Base-by-base conservation (phyloP, 129 eudicot species). In the Helichrysum umbraculigerum region DNA sequence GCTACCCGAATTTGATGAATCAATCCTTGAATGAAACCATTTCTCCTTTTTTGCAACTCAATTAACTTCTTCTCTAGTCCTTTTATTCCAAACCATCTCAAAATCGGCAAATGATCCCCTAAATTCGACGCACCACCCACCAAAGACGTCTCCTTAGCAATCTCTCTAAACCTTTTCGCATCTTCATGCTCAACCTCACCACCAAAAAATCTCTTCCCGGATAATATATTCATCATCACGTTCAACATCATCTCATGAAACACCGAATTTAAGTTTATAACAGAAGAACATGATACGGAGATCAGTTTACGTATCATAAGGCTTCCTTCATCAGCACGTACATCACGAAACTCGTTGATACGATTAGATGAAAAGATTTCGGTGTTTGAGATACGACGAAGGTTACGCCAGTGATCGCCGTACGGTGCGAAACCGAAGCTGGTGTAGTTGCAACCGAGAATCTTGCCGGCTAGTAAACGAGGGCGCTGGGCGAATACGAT, bases 401-500 rank as follows among this genome's bases (percentile, higher is more conserved):
- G 62, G 54, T 81, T 77, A 19, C 85, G 69, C 88, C 88, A 81
- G 74, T 76, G 85, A 60, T 68, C 74, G 7, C 85, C 85, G 39
- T 77, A 85, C 0, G 85, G 25, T 1, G 83, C 20, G 4, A 16
- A 47, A 7, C 32, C 68, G 3, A 81, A 7, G 41, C 72, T 51
- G 17, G 73, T 66, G 68, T 59, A 62, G 81, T 85, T 68, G 70
- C 74, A 85, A 8, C 68, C 71, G 2, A 81, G 56, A 33, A 39
- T 42, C 25, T 81, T 66, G 20, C 71, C 85, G 2, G 75, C 70
- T 16, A 81, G 44, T 4, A 73, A 51, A 2, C 17, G 29, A 5
- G 85, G 85, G 37, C 85, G 80, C 75, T 85, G 74, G 50, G 85
- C 85, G 68, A 78, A 85, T 4, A 74, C 19, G 78, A 81, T 32